Evolutionary conservation across 495 filamentous ascomycete genomes (phyloP).

Genomic region (Ramalina intermedia): DNA sequence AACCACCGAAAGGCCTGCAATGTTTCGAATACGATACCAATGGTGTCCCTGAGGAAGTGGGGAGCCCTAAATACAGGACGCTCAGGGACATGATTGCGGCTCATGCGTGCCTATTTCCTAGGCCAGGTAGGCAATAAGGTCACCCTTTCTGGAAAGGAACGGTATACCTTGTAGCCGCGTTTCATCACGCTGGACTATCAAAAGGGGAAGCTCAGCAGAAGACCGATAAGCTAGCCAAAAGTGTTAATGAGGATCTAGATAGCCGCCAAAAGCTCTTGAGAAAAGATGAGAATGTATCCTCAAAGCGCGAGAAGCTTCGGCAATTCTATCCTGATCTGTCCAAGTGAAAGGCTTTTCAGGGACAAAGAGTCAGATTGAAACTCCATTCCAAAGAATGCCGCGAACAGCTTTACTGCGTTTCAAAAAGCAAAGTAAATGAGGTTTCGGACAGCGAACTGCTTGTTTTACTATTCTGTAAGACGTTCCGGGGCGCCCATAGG

Average conservation of each 20-base stretch:
- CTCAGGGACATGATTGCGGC: background rate
- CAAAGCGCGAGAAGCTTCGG: background rate
- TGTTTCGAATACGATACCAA: conserved; percentile 1
- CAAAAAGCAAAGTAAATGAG: too few relatives aligned
- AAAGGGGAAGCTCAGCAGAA: background rate
- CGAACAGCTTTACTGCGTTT: too few relatives aligned
- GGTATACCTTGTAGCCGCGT: background rate
- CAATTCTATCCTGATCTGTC: too few relatives aligned
- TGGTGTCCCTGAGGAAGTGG: background rate
- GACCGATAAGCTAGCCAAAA: background rate
- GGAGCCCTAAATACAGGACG: background rate
- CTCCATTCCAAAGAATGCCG: too few relatives aligned
- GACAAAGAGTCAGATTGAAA: too few relatives aligned
- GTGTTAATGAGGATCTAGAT: background rate
- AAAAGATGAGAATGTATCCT: background rate
- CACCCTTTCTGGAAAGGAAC: background rate
- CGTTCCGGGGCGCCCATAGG: too few relatives aligned
- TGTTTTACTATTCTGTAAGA: too few relatives aligned
- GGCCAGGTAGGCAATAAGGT: background rate
- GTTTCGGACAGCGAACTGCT: too few relatives aligned
- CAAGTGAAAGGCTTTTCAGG: background rate
- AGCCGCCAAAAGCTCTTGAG: background rate
- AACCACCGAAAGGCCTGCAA: background rate
- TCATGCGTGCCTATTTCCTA: background rate
- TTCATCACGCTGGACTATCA: background rate